Evolutionary conservation across 1,284 basidiomycete species (phyloP), one percentile per base, ranked within the genome.

Genomic region (Sparassis latifolia): DNA sequence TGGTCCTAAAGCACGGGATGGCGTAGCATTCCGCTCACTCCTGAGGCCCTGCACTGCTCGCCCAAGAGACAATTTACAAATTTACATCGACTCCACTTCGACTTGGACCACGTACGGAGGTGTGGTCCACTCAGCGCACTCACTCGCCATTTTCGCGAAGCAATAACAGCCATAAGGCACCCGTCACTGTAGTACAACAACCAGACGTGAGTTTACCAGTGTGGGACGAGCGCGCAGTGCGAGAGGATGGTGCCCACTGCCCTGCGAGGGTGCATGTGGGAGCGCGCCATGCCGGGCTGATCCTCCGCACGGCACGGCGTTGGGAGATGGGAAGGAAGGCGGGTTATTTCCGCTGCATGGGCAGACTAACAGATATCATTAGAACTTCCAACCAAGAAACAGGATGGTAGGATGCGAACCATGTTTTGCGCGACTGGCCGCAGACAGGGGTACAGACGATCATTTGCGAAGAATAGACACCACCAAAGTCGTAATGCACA

Each of bases 261-360:
- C 96, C 0, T 86, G 72, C 62, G 94, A 97, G 0, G 77, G 74
- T 43, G 92, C 71, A 1, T 73, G 80, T 48, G 91, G 72, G 1
- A 77, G 67, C 2, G 80, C 64, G 12, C 78, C 75, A 63, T 93
- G 97, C 1, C 91, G 82, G n/a, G 86, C 79, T 3, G 78, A 75
- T 68, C 94, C 90, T 10, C 84, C 75, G 61, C 94, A 97, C 6
- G 80, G 71, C 0, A 89, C 78, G 0, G 93, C 94, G 0, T 92
- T 92, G 59, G 96, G 94, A 62, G 94, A 96, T 0, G 80, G 72
- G 1, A 74, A 71, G 0, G 80, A 80, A 63, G 91, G 94, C 0
- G 88, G 81, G 55, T 96, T 80, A 45, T 77, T 72, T 10, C 72
- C 72, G 20, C 20, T 20, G 20, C 20, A 20, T 20, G 1, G 80